These are phyloP conservation scores for Fallopia convolvulus DNA, from an alignment of 148 eudicot species.

Conservation along the genomic window DNA sequence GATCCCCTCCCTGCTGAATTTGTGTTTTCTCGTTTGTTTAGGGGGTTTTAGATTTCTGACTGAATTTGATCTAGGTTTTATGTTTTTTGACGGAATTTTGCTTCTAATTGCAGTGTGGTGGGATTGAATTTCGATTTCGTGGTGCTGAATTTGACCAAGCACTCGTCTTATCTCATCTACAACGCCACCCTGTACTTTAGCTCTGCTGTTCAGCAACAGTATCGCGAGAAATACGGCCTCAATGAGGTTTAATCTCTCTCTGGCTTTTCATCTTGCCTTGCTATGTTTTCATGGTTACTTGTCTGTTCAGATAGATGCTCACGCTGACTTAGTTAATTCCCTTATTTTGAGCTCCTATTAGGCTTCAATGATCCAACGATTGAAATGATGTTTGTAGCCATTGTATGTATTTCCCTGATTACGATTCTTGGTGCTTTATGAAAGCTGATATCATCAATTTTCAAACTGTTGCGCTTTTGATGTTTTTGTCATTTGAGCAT, in stretches of 20 bases:
- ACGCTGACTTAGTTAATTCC: background rate
- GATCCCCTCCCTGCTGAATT: background rate
- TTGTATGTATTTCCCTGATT: background rate
- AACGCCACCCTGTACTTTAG: slow-evolving; percentile 67
- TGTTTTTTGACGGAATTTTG: slow-evolving; percentile 1
- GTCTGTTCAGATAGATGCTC: background rate
- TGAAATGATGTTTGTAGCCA: background rate
- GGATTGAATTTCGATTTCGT: slow-evolving; percentile 74
- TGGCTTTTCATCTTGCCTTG: background rate
- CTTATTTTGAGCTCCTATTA: background rate
- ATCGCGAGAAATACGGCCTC: slow-evolving; percentile 46
- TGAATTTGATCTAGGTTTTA: background rate
- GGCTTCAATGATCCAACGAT: background rate
- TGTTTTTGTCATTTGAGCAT: background rate
- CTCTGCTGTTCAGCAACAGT: slow-evolving; percentile 49
- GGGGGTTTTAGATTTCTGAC: background rate
- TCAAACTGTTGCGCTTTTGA: background rate
- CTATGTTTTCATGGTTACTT: background rate
- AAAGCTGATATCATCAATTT: background rate
- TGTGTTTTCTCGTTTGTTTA: background rate
- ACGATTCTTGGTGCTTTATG: background rate
- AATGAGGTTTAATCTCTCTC: slow-evolving; percentile 29
- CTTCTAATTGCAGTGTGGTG: slow-evolving; percentile 41
- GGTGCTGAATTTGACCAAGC: slow-evolving; percentile 65
- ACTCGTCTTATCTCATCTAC: slow-evolving; percentile 62